phyloP scores from a whole-genome alignment of 495 filamentous ascomycete genomes.

The Penicillium ochrochloron region DNA sequence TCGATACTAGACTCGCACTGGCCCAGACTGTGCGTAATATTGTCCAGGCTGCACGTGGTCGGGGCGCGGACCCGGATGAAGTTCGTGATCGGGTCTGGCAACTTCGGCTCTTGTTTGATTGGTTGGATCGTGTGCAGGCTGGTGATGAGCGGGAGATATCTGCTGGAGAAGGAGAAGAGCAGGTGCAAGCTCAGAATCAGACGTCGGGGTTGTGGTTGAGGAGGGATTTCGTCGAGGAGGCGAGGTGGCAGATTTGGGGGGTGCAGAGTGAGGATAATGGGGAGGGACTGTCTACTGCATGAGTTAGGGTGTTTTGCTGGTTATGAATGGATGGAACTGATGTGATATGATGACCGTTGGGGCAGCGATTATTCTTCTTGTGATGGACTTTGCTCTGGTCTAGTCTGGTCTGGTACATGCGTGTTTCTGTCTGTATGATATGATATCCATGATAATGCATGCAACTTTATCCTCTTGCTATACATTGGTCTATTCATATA shows the following conservation, averaged over 20 bases:
- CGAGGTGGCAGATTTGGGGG: conserved; percentile 54
- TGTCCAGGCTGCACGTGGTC: conserved; percentile 44
- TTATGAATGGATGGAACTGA: not conserved
- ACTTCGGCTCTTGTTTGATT: conserved; percentile 78
- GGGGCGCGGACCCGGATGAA: conserved; percentile 44
- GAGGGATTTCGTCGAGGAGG: conserved; percentile 49
- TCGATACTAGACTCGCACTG: conserved; percentile 78
- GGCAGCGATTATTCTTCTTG: not conserved
- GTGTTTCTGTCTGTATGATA: conserved; percentile 25
- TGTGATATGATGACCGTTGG: not conserved
- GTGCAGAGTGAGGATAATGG: conserved; percentile 65
- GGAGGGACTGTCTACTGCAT: conserved; percentile 47
- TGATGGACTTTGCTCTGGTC: not conserved
- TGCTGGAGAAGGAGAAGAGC: conserved; percentile 28
- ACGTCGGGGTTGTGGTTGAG: conserved; percentile 45
- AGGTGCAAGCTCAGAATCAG: conserved; percentile 39
- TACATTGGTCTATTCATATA: not conserved
- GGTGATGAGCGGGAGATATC: conserved; percentile 40
- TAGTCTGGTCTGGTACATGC: not conserved
- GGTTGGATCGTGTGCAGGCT: conserved; percentile 61
- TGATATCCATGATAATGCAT: conserved; percentile 28
- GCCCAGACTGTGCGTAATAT: conserved; percentile 64
- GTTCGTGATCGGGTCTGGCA: conserved; percentile 72
- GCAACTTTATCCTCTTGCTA: not conserved
- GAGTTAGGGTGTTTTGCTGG: not conserved